phyloP scores from a whole-genome alignment of 345 rosid genomes.

The Bruguiera sexangula region DNA sequence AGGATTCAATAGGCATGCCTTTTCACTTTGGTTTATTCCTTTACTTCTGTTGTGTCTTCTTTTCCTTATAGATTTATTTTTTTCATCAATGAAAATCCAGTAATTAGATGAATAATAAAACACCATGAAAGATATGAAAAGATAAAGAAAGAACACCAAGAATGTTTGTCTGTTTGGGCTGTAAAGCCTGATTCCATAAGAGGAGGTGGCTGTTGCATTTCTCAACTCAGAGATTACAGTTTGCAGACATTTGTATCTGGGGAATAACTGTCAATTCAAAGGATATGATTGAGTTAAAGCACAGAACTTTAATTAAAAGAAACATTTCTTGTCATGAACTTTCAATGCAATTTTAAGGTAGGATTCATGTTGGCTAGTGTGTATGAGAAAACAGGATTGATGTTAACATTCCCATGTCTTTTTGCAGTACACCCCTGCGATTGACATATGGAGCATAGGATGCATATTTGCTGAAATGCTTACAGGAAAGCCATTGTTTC shows the following conservation, averaged over 20 bases:
- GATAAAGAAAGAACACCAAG: neutral
- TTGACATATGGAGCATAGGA: conserved; percentile 98
- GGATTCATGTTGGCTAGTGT: neutral
- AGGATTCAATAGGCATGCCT: neutral
- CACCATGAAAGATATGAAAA: neutral
- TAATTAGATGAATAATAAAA: too few relatives aligned
- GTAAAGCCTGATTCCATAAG: neutral
- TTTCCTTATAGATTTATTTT: neutral
- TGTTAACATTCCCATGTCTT: conserved; percentile 10
- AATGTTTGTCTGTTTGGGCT: neutral
- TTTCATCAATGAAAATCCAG: neutral
- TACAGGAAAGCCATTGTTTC: conserved; percentile 86
- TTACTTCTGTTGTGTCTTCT: neutral
- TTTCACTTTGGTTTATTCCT: conserved; percentile 1
- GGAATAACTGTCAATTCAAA: too few relatives aligned
- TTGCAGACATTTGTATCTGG: too few relatives aligned
- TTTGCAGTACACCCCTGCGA: conserved; percentile 86
- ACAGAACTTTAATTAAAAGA: too few relatives aligned
- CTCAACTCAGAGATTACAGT: neutral
- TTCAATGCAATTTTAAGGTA: too few relatives aligned
- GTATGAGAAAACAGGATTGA: neutral
- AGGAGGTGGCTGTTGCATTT: neutral
- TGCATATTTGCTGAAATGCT: conserved; percentile 99
- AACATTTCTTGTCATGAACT: too few relatives aligned
- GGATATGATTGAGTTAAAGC: too few relatives aligned